These are phyloP conservation scores for Melampsora americana DNA, from an alignment of 1,284 basidiomycete species.

Conservation along the genomic window DNA sequence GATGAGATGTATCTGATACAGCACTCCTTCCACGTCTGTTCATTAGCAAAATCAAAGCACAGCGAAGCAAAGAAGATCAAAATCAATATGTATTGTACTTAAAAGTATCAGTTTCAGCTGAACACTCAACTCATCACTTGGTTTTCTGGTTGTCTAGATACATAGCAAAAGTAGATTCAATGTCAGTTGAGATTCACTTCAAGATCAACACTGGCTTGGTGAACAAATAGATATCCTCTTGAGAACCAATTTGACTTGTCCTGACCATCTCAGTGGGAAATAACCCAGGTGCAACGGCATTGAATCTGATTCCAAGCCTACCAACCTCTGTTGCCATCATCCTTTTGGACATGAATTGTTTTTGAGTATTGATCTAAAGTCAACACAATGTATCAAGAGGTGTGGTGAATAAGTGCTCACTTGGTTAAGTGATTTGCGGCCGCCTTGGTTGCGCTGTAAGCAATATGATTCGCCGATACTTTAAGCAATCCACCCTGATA, in stretches of 20 bases:
- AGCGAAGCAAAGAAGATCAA: not conserved
- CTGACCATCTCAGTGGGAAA: conserved; percentile 48
- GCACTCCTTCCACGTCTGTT: conserved; percentile 31
- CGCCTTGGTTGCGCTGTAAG: conserved; percentile 49
- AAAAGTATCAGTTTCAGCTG: no score
- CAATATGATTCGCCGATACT: conserved; percentile 40
- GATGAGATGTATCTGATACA: conserved; percentile 37
- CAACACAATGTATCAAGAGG: no score
- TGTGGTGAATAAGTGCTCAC: not conserved
- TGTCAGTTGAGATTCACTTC: no score
- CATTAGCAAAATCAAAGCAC: not conserved
- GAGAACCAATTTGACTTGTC: no score
- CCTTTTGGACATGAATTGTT: not conserved
- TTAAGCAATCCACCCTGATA: conserved; percentile 33
- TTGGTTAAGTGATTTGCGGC: conserved; percentile 48
- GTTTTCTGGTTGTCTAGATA: conserved; percentile 21
- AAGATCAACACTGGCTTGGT: no score
- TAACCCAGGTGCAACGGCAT: conserved; percentile 49
- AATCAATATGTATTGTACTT: no score
- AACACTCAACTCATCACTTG: conserved; percentile 35
- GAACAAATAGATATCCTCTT: no score
- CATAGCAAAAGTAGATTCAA: no score
- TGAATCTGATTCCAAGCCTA: conserved; percentile 45
- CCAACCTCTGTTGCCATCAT: conserved; percentile 34
- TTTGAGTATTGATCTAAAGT: no score